These are phyloP conservation scores for Zygotorulaspora chibaensis DNA, from an alignment of 805 yeast genomes.

Conservation along the genomic window DNA sequence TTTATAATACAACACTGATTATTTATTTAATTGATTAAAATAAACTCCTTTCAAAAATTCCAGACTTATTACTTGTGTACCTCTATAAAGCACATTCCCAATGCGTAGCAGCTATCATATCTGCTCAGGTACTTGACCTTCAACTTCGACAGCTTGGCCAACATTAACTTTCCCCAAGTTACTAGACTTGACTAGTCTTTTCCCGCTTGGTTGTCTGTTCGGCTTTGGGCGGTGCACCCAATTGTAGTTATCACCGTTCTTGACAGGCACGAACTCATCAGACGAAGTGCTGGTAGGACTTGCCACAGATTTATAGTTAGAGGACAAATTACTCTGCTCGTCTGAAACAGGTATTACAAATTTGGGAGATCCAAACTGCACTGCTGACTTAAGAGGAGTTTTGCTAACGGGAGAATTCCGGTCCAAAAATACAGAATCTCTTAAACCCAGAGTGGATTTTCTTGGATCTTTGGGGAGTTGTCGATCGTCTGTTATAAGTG, in stretches of 20 bases:
- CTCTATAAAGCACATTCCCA: not conserved
- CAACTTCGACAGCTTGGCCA: conserved; percentile 31
- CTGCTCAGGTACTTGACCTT: conserved; percentile 33
- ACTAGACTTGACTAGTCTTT: conserved; percentile 37
- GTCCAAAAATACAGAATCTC: conserved; percentile 41
- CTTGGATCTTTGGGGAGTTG: conserved; percentile 41
- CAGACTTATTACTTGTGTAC: not conserved
- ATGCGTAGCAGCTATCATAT: conserved; percentile 12
- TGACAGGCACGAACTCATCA: conserved; percentile 35
- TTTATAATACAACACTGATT: not conserved
- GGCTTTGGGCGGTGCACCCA: conserved; percentile 31
- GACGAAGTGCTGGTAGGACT: conserved; percentile 25
- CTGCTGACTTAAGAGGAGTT: conserved; percentile 1
- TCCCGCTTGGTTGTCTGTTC: conserved; percentile 31
- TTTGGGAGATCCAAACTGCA: conserved; percentile 2
- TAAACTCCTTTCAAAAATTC: not conserved
- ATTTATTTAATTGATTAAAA: not conserved
- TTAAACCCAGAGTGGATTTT: conserved; percentile 38
- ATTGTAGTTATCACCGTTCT: conserved; percentile 29
- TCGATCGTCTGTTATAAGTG: conserved; percentile 65
- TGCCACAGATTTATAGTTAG: conserved; percentile 10
- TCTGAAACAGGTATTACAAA: conserved; percentile 12
- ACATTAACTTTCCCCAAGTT: conserved; percentile 35
- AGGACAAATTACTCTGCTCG: conserved; percentile 12
- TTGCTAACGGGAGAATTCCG: conserved; percentile 2